phyloP scores from a whole-genome alignment of 1,139 yeast genomes.

The Candida gigantensis region DNA sequence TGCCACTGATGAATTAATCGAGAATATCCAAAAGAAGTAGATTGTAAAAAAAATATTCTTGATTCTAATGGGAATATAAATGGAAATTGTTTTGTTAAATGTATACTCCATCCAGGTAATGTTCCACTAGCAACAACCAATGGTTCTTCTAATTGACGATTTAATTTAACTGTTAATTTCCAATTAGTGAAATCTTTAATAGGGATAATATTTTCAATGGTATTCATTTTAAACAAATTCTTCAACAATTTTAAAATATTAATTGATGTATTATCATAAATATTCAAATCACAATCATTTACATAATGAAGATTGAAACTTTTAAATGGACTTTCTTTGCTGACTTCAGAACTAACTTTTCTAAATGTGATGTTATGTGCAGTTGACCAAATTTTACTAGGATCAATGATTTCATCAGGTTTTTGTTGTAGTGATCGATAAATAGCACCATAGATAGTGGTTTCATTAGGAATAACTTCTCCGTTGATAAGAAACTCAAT shows the following conservation, averaged over 20 bases:
- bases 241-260: constrained; percentile 58
- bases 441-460: constrained; percentile 81
- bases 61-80: constrained; percentile 86
- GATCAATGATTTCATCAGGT: constrained; percentile 45
- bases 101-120: constrained; percentile 83
- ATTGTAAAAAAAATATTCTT: constrained; percentile 74
- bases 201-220: constrained; percentile 27
- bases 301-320: constrained; percentile 20
- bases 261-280: constrained; percentile 47
- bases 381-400: constrained; percentile 55
- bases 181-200: constrained; percentile 65
- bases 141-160: constrained; percentile 88
- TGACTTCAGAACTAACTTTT: constrained; percentile 27
- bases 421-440: constrained; percentile 52
- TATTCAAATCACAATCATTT: constrained; percentile 32
- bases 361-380: constrained; percentile 58
- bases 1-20: constrained; percentile 84
- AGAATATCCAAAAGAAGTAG: constrained; percentile 91
- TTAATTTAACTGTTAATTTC: constrained; percentile 82
- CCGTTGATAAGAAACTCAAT: constrained; percentile 67
- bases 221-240: constrained; percentile 51
- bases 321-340: constrained; percentile 17
- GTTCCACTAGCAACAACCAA: constrained; percentile 85
- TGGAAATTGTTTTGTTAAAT: constrained; percentile 70
- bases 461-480: constrained; percentile 62